These are phyloP conservation scores for Nidula microcarpa DNA, from an alignment of 768 basidiomycete species.

Conservation along the genomic window DNA sequence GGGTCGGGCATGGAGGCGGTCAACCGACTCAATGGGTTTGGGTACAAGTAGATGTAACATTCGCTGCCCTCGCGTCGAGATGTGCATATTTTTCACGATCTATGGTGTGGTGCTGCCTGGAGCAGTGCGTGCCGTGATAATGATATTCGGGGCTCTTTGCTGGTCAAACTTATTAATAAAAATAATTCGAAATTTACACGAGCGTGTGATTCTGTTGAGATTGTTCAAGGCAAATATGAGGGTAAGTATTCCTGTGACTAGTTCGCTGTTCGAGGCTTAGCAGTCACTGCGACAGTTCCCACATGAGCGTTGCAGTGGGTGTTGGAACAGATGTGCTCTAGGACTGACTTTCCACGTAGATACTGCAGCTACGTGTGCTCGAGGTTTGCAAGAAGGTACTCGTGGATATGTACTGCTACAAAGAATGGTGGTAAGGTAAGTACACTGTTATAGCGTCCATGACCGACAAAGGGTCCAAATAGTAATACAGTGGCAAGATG, in stretches of 20 bases:
- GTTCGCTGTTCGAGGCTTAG: too few relatives aligned
- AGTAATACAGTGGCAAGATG: too few relatives aligned
- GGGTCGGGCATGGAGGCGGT: slow-evolving; percentile 42
- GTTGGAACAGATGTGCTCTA: too few relatives aligned
- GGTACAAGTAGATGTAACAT: background rate
- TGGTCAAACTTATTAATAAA: background rate
- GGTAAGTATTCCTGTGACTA: too few relatives aligned
- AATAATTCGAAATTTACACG: background rate
- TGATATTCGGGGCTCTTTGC: background rate
- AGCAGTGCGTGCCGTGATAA: background rate
- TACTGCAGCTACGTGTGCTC: too few relatives aligned
- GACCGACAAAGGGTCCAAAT: too few relatives aligned
- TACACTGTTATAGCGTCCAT: too few relatives aligned
- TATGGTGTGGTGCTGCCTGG: background rate
- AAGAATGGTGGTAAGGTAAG: background rate
- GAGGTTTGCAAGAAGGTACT: background rate
- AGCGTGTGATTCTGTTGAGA: background rate
- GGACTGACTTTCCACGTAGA: too few relatives aligned
- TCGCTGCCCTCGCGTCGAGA: background rate
- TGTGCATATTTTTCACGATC: background rate
- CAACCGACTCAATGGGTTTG: slow-evolving; percentile 39
- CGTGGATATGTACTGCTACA: background rate
- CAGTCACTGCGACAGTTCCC: too few relatives aligned
- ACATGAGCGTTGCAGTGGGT: too few relatives aligned
- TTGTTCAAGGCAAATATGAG: too few relatives aligned